A percentile compares a stretch with the other conserved stretches of the same genome.
These are phyloP conservation scores for Aechmea fasciata DNA, from an alignment of 176 grass and related monocot genomes.

Conservation along the genomic window DNA sequence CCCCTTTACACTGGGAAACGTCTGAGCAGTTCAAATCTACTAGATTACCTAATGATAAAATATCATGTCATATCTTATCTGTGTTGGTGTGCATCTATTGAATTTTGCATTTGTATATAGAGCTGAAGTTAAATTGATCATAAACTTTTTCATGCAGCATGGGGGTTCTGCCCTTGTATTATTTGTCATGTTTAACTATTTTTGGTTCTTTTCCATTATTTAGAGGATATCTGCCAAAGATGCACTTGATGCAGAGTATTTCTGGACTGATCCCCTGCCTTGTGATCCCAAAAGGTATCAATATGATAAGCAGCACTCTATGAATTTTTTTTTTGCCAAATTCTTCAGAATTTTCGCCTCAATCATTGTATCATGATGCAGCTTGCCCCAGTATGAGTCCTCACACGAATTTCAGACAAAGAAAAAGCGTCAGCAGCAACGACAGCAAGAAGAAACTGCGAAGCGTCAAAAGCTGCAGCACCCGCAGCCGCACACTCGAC, in stretches of 20 bases:
- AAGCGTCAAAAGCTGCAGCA: constrained; percentile 90
- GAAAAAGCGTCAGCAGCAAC: constrained; percentile 91
- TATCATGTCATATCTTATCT: too few relatives aligned
- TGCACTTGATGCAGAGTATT: constrained; percentile 92
- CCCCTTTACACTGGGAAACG: too few relatives aligned
- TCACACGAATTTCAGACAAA: constrained; percentile 91
- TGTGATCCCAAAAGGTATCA: constrained; percentile 80
- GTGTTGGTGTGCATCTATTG: too few relatives aligned
- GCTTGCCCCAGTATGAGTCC: constrained; percentile 80
- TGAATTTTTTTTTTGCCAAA: too few relatives aligned
- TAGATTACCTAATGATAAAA: too few relatives aligned
- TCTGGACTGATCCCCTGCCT: constrained; percentile 90
- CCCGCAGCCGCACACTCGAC: constrained; percentile 66
- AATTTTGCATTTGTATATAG: too few relatives aligned
- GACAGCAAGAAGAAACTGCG: constrained; percentile 84
- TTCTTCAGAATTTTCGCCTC: not conserved
- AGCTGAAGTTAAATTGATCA: too few relatives aligned
- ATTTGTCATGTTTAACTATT: not conserved
- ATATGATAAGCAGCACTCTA: too few relatives aligned
- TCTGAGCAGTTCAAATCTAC: too few relatives aligned
- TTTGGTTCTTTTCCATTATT: constrained; percentile 6
- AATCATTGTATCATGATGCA: constrained; percentile 21
- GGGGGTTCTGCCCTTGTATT: not conserved
- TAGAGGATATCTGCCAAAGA: constrained; percentile 95
- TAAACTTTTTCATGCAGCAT: too few relatives aligned